A percentile compares a stretch with the other conserved stretches of the same genome.
These are phyloP conservation scores for Ceratobasidium sp. DNA, from an alignment of 1,284 basidiomycete genomes.

Conservation along the genomic window DNA sequence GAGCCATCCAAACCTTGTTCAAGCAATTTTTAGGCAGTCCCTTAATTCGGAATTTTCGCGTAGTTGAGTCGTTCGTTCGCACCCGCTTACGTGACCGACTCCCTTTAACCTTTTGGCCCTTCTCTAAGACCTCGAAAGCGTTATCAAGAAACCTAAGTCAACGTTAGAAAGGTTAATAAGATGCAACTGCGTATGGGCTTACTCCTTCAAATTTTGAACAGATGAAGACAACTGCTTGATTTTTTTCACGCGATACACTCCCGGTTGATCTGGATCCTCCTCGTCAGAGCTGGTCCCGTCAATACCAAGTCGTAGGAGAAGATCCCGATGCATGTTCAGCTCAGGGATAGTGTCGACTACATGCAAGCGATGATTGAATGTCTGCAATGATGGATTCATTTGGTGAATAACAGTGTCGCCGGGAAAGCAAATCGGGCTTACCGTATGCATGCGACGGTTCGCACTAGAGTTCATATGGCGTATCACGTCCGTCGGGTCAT, in stretches of 20 bases:
- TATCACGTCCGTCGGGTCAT: not conserved
- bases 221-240: not conserved
- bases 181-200: not conserved
- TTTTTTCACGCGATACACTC: not conserved
- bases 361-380: constrained; percentile 4
- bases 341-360: constrained; percentile 6
- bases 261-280: not conserved
- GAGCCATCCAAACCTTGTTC: not conserved
- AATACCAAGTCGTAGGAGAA: not conserved
- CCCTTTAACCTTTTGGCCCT: not conserved
- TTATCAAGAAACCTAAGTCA: not conserved
- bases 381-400: not conserved
- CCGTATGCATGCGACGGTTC: constrained; percentile 3
- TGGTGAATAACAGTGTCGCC: not conserved
- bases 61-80: not conserved
- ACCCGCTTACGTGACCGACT: not conserved
- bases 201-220: not conserved
- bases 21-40: not conserved
- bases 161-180: not conserved
- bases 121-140: not conserved
- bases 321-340: not conserved
- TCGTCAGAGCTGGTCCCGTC: constrained; percentile 10
- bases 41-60: not conserved
- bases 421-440: not conserved
- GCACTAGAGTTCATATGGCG: not conserved